Base-by-base conservation (phyloP, 2,329 filamentous ascomycete genomes). In the Fusarium sp. region DNA sequence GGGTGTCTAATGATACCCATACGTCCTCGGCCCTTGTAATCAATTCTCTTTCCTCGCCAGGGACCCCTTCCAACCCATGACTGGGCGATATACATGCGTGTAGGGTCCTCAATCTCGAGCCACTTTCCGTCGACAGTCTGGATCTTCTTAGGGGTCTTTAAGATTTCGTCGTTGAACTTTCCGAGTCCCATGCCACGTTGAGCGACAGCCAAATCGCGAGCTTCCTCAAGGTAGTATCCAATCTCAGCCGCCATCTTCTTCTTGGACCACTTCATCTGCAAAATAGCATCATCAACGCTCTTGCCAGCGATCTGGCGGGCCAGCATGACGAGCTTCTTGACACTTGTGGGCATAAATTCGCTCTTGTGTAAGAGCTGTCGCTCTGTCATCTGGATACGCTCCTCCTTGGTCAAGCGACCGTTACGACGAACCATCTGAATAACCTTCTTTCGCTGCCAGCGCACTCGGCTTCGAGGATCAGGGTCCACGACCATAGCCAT, bases 261-360 rank as follows among this genome's bases (percentile, higher is more conserved):
- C 84, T 93, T 93, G 79, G 91, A 95, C 83, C 95, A 98, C 57
- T 91, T 88, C 93, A 99, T 97, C 84, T 99, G 96, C 56, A 92
- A 82, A 71, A 98, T 92, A 15, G 96, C 96, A 36, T 99, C 94
- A 60, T 97, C 93, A 65, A 99, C 85, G n/a, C 91, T 90, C 86
- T 97, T 98, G 71, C 96, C 96, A 3, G 89, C 86, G 76, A 99
- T 96, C 82, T 98, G 96, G 57, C 91, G 89, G 26, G 95, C 90
- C 50, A 99, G 83, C 74, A 92, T 91, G 53, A 91, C 90, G 57
- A 99, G 85, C 83, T 99, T 99, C 88, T 99, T 99, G 69, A 92
- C 84, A 49, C 90, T 93, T 4, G 96, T 97, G 74, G 94, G 90
- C 77, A 97, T 86, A 71, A 88, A 87, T 46, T 90, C 86, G 66